A percentile compares a stretch with the other conserved stretches of the same genome.
Evolutionary conservation across 2,329 filamentous ascomycete species (phyloP).

Genomic region (Fusarium nygamai): DNA sequence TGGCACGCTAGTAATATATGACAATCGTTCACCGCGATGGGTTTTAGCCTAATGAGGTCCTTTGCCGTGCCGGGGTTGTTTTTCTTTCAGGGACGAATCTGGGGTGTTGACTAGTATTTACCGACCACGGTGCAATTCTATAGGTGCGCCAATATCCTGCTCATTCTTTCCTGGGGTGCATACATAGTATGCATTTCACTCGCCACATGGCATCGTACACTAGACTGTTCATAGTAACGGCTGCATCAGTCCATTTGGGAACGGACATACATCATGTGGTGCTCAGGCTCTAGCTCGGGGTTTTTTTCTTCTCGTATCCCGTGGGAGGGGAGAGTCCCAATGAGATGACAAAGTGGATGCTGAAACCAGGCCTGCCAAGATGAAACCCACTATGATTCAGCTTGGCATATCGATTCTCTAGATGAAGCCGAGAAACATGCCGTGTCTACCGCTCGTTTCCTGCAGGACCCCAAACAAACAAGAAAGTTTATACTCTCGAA

Average conservation of each 20-base stretch:
- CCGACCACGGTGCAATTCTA: not conserved
- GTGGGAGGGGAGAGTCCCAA: not conserved
- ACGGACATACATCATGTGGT: not conserved
- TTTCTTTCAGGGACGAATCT: not conserved
- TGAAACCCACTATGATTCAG: constrained; percentile 26
- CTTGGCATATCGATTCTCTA: constrained; percentile 2
- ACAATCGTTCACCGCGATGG: not conserved
- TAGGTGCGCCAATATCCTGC: constrained; percentile 12
- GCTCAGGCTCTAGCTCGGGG: not conserved
- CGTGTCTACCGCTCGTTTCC: not conserved
- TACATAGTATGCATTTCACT: not conserved
- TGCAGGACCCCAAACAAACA: not conserved
- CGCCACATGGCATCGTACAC: not conserved
- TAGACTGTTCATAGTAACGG: not conserved
- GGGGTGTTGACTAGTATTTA: constrained; percentile 1
- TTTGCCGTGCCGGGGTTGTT: constrained; percentile 3
- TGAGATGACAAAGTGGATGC: constrained; percentile 1
- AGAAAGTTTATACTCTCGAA: not conserved
- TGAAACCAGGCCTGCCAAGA: constrained; percentile 20
- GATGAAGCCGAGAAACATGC: constrained; percentile 18
- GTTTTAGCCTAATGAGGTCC: constrained; percentile 9
- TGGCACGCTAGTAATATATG: not conserved
- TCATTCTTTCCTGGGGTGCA: not conserved
- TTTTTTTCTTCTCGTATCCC: not conserved
- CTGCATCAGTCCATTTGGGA: not conserved